Conservation (phyloP, 2,329 filamentous ascomycete species). For the Fusarium napiforme region DNA sequence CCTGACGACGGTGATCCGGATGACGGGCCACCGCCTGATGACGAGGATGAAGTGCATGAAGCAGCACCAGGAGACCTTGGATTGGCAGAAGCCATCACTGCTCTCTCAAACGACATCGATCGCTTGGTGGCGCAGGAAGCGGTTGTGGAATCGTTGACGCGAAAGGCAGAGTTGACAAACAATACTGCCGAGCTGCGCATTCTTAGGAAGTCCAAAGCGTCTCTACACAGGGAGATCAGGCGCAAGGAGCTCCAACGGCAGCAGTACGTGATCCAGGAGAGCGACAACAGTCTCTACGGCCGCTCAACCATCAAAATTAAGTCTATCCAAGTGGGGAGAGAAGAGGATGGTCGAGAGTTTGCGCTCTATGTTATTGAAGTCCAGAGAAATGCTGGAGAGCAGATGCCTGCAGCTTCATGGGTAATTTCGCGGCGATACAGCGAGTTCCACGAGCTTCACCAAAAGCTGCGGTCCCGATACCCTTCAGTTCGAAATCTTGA, state of each 20-base stretch:
- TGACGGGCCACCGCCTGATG: constrained; percentile 64
- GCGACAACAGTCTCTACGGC: constrained; percentile 95
- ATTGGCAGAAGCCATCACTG: constrained; percentile 89
- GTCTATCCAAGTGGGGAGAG: constrained; percentile 89
- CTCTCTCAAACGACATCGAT: constrained; percentile 89
- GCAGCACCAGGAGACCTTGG: constrained; percentile 95
- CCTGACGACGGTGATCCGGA: constrained; percentile 85
- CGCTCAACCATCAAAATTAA: constrained; percentile 91
- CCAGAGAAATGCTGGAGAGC: constrained; percentile 86
- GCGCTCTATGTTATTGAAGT: constrained; percentile 95
- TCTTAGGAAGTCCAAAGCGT: constrained; percentile 91
- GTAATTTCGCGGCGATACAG: constrained; percentile 92
- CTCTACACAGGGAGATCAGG: constrained; percentile 89
- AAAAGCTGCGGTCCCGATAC: constrained; percentile 85
- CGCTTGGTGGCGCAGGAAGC: constrained; percentile 87
- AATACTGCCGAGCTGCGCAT: constrained; percentile 95
- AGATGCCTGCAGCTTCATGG: constrained; percentile 97
- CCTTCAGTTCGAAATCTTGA: constrained; percentile 89
- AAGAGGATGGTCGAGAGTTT: constrained; percentile 92
- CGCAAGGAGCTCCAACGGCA: constrained; percentile 95
- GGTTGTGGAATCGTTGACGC: constrained; percentile 88
- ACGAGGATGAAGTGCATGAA: constrained; percentile 88
- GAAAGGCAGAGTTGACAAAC: constrained; percentile 96
- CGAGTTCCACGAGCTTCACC: constrained; percentile 96
- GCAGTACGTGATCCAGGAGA: constrained; percentile 97